A percentile compares a stretch with the other conserved stretches of the same genome.
Evolutionary conservation across 352 stramenopile genomes (phyloP).

Genomic region (Phytophthora quininea): DNA sequence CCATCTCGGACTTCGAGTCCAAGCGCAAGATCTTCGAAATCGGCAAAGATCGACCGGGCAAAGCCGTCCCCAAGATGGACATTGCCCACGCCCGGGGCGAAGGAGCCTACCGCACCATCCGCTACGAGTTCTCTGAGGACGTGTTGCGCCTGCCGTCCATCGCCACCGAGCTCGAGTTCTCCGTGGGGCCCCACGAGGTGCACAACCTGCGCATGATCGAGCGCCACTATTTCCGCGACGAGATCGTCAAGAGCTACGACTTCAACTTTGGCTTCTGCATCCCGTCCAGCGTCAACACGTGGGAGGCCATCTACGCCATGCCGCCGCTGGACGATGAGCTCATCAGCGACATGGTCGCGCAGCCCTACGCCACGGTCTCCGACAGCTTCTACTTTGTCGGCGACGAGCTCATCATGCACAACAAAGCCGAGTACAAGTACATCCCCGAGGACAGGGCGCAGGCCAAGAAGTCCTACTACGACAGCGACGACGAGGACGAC

Average conservation of each 20-base stretch:
- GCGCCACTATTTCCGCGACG: constrained; percentile 95
- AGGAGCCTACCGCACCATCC: constrained; percentile 91
- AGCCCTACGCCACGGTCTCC: constrained; percentile 94
- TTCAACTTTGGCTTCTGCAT: constrained; percentile 98
- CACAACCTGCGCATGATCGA: constrained; percentile 96
- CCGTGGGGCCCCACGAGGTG: constrained; percentile 90
- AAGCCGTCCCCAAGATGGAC: constrained; percentile 84
- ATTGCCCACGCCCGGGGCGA: constrained; percentile 87
- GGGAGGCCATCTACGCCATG: constrained; percentile 95
- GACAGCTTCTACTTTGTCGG: constrained; percentile 97
- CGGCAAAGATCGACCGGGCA: constrained; percentile 70
- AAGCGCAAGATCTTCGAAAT: constrained; percentile 96
- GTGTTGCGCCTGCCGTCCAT: constrained; percentile 91
- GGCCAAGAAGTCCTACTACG: constrained; percentile 92
- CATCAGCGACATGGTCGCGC: constrained; percentile 94
- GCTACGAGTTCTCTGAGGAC: constrained; percentile 95
- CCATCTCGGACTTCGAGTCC: constrained; percentile 94
- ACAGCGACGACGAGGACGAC: constrained; percentile 82
- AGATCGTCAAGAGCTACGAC: constrained; percentile 96
- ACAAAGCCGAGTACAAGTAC: constrained; percentile 95
- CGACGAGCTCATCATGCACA: constrained; percentile 97
- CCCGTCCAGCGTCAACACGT: constrained; percentile 94
- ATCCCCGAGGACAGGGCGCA: constrained; percentile 89
- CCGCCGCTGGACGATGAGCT: constrained; percentile 93
- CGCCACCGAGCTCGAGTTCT: constrained; percentile 92